phyloP scores from a whole-genome alignment of 176 grass and related monocot genomes.

The Rhynchospora pubera region DNA sequence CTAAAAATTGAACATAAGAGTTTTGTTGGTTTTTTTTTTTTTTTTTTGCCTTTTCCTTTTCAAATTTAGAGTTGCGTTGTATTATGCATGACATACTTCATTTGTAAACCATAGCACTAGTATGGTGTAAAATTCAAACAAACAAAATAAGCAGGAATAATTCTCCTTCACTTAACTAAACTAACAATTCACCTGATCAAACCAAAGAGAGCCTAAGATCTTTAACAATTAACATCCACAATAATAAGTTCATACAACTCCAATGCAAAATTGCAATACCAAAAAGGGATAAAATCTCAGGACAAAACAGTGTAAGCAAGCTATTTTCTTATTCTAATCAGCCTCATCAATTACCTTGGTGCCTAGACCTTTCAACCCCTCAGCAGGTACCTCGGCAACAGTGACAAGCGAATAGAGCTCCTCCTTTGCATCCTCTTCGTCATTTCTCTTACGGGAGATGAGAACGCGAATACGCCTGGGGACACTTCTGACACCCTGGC shows the following conservation, averaged over 20 bases:
- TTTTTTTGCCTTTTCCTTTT: too few relatives aligned
- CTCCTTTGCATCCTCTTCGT: conserved; percentile 83
- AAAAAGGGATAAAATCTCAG: background rate
- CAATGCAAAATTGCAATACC: background rate
- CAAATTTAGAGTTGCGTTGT: too few relatives aligned
- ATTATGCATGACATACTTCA: too few relatives aligned
- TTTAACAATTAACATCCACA: conserved; percentile 12
- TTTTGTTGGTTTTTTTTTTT: too few relatives aligned
- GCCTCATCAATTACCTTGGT: conserved; percentile 79
- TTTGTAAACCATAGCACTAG: too few relatives aligned
- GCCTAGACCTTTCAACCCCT: conserved; percentile 73
- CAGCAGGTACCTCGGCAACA: conserved; percentile 61
- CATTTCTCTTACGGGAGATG: conserved; percentile 85
- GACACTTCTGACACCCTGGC: conserved; percentile 69
- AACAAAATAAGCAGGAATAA: background rate
- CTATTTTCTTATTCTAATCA: conserved; percentile 30
- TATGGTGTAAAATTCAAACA: background rate
- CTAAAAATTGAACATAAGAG: too few relatives aligned
- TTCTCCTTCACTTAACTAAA: background rate
- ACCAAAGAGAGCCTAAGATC: background rate
- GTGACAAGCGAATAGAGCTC: conserved; percentile 85
- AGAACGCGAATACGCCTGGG: conserved; percentile 74
- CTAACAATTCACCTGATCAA: conserved; percentile 2
- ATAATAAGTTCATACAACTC: conserved; percentile 3
- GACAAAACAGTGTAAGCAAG: conserved; percentile 7